Conservation (phyloP, 176 grass and related monocot genomes). For the Cenchrus fungigraminus region DNA sequence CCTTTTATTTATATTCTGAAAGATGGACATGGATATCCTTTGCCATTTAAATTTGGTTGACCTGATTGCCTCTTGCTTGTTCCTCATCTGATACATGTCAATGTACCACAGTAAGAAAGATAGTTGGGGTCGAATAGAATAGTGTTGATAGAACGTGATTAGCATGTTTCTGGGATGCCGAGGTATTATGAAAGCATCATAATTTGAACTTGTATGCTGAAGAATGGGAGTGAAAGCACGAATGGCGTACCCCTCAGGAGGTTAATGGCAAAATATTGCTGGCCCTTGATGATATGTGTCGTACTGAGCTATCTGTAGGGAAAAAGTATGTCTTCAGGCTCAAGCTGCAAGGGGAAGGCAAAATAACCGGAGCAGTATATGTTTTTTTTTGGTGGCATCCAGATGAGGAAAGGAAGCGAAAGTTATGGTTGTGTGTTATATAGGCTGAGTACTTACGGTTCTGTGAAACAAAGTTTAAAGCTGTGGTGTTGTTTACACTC, state of each 20-base stretch:
- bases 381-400: neutral
- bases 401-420: neutral
- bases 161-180: neutral
- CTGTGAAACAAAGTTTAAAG: neutral
- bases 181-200: neutral
- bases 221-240: neutral
- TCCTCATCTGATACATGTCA: neutral
- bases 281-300: neutral
- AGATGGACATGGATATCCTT: neutral
- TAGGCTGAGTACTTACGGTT: neutral
- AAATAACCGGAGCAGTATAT: neutral
- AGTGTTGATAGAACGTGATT: neutral
- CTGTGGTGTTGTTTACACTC: neutral
- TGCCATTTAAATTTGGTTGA: constrained; percentile 14
- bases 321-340: neutral
- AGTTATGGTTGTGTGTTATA: neutral
- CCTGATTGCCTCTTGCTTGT: neutral
- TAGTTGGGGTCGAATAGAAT: neutral
- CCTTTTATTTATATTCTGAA: no score
- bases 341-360: neutral
- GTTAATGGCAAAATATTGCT: neutral
- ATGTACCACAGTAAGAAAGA: neutral
- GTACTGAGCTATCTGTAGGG: neutral
- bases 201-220: neutral
- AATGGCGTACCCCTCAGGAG: neutral